These are phyloP conservation scores for Tulasnella sp. DNA, from an alignment of 768 basidiomycete genomes.

Conservation along the genomic window DNA sequence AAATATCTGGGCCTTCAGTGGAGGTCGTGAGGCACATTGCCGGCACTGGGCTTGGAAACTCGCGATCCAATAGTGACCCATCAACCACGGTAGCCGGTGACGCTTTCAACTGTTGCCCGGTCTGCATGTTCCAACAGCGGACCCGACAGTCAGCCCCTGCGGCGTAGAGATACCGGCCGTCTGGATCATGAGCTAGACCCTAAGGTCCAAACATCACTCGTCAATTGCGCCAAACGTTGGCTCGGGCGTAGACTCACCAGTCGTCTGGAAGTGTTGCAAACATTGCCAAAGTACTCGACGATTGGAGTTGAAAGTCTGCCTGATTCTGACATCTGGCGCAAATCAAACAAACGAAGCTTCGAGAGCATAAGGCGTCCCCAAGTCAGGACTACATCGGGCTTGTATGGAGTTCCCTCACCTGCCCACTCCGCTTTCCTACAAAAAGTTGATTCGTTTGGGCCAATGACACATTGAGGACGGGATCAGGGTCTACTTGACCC, in stretches of 20 bases:
- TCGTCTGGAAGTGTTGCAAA: neutral
- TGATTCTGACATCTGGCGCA: neutral
- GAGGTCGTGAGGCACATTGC: neutral
- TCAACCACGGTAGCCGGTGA: neutral
- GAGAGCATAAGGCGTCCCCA: neutral
- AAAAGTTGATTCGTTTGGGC: neutral
- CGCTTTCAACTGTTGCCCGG: conserved; percentile 1
- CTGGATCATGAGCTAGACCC: neutral
- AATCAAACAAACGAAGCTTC: conserved; percentile 6
- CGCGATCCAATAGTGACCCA: neutral
- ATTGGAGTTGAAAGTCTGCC: neutral
- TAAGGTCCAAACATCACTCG: neutral
- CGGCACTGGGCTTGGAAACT: neutral
- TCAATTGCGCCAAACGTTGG: neutral
- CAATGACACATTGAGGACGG: conserved; percentile 6
- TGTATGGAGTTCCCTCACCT: neutral
- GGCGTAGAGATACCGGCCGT: conserved; percentile 19
- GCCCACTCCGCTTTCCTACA: neutral
- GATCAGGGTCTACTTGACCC: neutral
- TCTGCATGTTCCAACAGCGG: conserved; percentile 21
- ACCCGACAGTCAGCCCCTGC: conserved; percentile 19
- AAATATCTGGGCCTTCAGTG: neutral
- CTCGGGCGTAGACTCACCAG: neutral
- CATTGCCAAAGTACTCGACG: conserved; percentile 1
- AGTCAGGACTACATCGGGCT: neutral